These are phyloP conservation scores for Sphaerulina musiva DNA, from an alignment of 2,329 filamentous ascomycete species.

Conservation along the genomic window DNA sequence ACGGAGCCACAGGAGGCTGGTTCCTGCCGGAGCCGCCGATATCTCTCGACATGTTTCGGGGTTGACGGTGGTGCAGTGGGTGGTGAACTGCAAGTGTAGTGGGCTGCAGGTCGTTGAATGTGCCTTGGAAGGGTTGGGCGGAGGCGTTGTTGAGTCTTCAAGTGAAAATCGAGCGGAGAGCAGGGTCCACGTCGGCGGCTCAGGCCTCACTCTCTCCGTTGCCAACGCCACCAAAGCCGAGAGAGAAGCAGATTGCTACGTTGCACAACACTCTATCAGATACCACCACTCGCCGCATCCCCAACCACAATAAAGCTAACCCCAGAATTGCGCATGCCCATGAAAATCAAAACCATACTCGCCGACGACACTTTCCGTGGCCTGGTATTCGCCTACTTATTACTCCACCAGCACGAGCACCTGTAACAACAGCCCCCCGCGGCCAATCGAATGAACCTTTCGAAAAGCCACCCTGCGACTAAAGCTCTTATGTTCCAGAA, in stretches of 20 bases:
- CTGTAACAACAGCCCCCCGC: neutral
- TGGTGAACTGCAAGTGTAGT: neutral
- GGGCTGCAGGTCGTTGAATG: neutral
- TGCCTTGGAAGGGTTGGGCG: neutral
- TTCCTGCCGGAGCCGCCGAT: slow-evolving; percentile 2
- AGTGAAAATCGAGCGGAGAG: too few relatives aligned
- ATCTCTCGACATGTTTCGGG: slow-evolving; percentile 5
- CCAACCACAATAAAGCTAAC: neutral
- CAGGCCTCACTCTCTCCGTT: too few relatives aligned
- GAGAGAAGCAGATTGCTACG: neutral
- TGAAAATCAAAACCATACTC: neutral
- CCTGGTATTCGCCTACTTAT: neutral
- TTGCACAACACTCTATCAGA: neutral
- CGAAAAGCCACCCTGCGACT: neutral
- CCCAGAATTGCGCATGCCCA: neutral
- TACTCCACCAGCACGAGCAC: neutral
- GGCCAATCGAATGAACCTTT: neutral
- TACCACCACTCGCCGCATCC: neutral
- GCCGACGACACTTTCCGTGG: neutral
- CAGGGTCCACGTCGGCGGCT: too few relatives aligned
- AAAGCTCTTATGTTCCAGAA: neutral
- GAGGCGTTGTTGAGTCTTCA: neutral
- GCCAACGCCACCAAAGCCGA: neutral
- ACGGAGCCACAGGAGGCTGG: slow-evolving; percentile 9
- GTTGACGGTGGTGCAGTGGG: neutral